A percentile compares a stretch with the other conserved stretches of the same genome.
These are phyloP conservation scores for Termitomyces sp. DNA, from an alignment of 768 basidiomycete genomes.

Conservation along the genomic window DNA sequence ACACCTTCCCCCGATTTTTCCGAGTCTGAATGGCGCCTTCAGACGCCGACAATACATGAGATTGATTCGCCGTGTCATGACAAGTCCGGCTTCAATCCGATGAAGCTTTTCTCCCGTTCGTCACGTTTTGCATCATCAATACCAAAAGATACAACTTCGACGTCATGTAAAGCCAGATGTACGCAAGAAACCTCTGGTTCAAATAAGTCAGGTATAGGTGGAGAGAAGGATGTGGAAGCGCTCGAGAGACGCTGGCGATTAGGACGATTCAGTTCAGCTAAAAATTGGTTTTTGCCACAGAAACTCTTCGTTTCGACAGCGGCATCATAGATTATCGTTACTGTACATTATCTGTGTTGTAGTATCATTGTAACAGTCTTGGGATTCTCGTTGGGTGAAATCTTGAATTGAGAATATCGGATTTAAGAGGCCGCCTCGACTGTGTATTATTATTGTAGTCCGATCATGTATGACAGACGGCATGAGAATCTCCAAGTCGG, in stretches of 20 bases:
- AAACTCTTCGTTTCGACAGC: conserved; percentile 13
- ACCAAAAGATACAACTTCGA: neutral
- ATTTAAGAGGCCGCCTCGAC: neutral
- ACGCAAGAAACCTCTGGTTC: neutral
- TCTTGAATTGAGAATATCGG: neutral
- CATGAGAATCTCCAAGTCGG: neutral
- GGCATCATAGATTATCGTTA: neutral
- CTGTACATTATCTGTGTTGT: conserved; percentile 1
- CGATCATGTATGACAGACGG: neutral
- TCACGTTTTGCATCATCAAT: conserved; percentile 5
- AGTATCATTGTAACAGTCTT: neutral
- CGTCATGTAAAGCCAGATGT: neutral
- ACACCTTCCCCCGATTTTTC: neutral
- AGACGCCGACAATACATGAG: neutral
- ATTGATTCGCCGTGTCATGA: neutral
- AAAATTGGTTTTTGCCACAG: conserved; percentile 15
- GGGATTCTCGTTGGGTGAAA: neutral
- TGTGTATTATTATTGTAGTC: neutral
- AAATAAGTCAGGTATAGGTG: neutral
- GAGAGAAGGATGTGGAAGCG: conserved; percentile 1
- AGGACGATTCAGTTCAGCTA: conserved; percentile 10
- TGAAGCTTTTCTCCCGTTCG: conserved; percentile 14
- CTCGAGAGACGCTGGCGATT: conserved; percentile 7
- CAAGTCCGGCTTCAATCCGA: conserved; percentile 9
- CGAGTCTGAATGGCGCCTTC: neutral